Evolutionary conservation across 352 stramenopile genomes (phyloP).

Genomic region (Globisporangium paddicum): DNA sequence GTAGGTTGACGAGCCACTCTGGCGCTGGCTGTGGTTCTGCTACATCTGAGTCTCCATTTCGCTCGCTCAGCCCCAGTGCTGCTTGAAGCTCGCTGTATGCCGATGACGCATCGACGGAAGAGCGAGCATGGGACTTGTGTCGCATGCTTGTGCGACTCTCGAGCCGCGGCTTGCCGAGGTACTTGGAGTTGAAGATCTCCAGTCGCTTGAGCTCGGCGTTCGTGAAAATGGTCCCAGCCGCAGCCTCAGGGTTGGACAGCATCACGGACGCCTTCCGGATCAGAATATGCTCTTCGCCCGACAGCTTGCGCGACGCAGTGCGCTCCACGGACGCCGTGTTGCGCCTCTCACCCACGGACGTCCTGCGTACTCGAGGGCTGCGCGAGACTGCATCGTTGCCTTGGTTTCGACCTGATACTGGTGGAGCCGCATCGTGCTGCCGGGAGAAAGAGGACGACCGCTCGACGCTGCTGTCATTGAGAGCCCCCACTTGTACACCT

Average conservation of each 20-base stretch:
- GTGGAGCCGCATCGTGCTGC: background rate
- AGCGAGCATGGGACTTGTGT: background rate
- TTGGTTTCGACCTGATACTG: background rate
- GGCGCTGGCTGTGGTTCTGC: slow-evolving; percentile 4
- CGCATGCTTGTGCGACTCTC: slow-evolving; percentile 8
- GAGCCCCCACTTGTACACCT: slow-evolving; percentile 5
- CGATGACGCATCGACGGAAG: slow-evolving; percentile 13
- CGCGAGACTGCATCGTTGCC: background rate
- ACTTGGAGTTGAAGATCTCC: slow-evolving; percentile 38
- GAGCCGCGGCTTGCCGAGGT: slow-evolving; percentile 19
- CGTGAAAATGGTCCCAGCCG: slow-evolving; percentile 30
- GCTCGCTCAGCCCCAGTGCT: slow-evolving; percentile 6
- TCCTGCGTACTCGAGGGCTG: background rate
- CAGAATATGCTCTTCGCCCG: slow-evolving; percentile 31
- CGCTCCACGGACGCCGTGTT: background rate
- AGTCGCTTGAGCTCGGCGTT: slow-evolving; percentile 37
- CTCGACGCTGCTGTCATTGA: slow-evolving; percentile 1
- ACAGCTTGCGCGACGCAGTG: slow-evolving; percentile 18
- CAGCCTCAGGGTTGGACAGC: slow-evolving; percentile 35
- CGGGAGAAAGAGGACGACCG: background rate
- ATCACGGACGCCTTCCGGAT: slow-evolving; percentile 50
- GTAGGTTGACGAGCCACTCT: slow-evolving; percentile 22
- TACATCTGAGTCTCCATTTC: background rate
- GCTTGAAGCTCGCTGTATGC: slow-evolving; percentile 10
- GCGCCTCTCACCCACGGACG: background rate